These are phyloP conservation scores for Lumnitzera littorea DNA, from an alignment of 345 rosid species.

Conservation along the genomic window DNA sequence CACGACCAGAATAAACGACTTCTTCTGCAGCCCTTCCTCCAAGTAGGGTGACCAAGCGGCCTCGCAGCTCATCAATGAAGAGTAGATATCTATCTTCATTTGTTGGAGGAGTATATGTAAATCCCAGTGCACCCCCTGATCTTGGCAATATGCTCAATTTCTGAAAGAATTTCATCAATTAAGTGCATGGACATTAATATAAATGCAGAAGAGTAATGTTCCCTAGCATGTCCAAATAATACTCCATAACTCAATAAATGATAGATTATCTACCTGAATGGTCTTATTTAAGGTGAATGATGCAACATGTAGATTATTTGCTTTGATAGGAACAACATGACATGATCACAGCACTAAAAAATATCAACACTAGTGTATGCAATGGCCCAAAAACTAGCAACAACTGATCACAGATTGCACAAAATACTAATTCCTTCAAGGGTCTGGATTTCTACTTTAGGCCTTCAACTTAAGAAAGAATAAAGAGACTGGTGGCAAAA, in stretches of 20 bases:
- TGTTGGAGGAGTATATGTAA: slow-evolving; percentile 77
- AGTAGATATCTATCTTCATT: slow-evolving; percentile 88
- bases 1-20: slow-evolving; percentile 78
- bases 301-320: too few relatives aligned
- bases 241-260: too few relatives aligned
- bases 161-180: slow-evolving; percentile 23
- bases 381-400: too few relatives aligned
- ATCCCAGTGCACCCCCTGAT: slow-evolving; percentile 94
- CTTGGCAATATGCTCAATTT: slow-evolving; percentile 97
- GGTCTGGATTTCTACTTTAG: neutral
- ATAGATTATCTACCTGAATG: too few relatives aligned
- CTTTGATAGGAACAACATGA: too few relatives aligned
- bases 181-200: neutral
- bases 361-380: too few relatives aligned
- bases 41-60: slow-evolving; percentile 91
- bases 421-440: neutral
- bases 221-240: neutral
- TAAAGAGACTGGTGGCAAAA: neutral
- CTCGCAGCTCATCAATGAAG: slow-evolving; percentile 86
- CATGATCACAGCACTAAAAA: too few relatives aligned
- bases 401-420: too few relatives aligned
- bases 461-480: neutral
- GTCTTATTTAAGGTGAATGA: too few relatives aligned
- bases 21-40: slow-evolving; percentile 99
- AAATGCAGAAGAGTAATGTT: neutral